phyloP scores from a whole-genome alignment of 768 basidiomycete species.

The Amanita polypyramis region DNA sequence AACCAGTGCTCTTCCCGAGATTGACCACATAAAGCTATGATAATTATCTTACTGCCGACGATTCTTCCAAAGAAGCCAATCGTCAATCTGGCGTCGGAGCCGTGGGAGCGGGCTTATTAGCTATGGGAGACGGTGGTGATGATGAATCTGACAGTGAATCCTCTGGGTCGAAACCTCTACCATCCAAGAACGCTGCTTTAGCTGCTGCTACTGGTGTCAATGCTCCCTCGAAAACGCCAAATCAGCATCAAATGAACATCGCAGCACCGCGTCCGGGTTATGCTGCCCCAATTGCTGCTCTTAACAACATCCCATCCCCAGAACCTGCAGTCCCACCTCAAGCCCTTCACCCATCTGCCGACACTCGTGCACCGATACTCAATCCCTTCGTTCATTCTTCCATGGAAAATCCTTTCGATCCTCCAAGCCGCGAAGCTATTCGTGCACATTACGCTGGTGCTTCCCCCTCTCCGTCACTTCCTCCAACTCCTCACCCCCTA shows the following conservation, averaged over 20 bases:
- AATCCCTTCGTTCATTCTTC: conserved; percentile 9
- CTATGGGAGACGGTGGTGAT: conserved; percentile 12
- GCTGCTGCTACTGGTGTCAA: conserved; percentile 22
- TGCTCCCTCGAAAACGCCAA: conserved; percentile 7
- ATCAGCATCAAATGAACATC: conserved; percentile 22
- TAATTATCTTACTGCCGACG: conserved; percentile 36
- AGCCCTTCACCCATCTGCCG: conserved; percentile 16
- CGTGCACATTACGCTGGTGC: conserved; percentile 10
- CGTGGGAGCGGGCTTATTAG: conserved; percentile 26
- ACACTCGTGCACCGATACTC: conserved; percentile 11
- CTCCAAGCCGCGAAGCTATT: conserved; percentile 10
- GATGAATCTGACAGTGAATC: conserved; percentile 21
- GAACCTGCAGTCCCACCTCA: conserved; percentile 28
- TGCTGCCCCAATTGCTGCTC: conserved; percentile 55
- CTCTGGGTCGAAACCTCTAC: conserved; percentile 13
- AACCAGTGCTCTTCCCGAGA: conserved; percentile 6
- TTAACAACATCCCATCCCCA: conserved; percentile 42
- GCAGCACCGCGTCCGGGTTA: conserved; percentile 70
- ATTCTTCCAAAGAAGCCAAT: conserved; percentile 17
- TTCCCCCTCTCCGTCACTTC: conserved; percentile 12
- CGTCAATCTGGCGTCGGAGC: conserved; percentile 46
- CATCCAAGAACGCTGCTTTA: conserved; percentile 28
- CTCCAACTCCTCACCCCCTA: conserved; percentile 55
- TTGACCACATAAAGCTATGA: conserved; percentile 39
- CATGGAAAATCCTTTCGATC: conserved; percentile 19